These are phyloP conservation scores for Diplosphaera chodatii DNA, from an alignment of 139 green algal genomes.

Conservation along the genomic window DNA sequence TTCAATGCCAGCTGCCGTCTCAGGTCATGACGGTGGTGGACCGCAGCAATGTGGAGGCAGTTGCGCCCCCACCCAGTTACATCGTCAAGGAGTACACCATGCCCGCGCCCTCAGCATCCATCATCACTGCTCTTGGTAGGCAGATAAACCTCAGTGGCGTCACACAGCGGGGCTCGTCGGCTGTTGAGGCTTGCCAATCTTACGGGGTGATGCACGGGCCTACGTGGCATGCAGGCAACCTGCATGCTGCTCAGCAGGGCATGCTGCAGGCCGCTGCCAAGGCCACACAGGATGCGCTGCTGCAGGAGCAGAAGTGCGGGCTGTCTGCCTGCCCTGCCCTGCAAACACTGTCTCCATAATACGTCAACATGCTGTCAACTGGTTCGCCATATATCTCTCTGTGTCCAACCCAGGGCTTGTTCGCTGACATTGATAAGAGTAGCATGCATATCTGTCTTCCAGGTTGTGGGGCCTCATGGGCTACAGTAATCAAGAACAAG, in stretches of 20 bases:
- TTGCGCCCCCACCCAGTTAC: conserved; percentile 11
- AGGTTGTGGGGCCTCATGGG: neutral
- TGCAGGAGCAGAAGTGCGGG: neutral
- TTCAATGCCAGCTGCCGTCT: too few relatives aligned
- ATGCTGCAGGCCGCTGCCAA: neutral
- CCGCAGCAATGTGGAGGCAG: conserved; percentile 14
- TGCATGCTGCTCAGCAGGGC: neutral
- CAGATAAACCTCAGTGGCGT: too few relatives aligned
- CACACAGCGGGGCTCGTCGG: too few relatives aligned
- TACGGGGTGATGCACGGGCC: too few relatives aligned
- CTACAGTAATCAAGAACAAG: neutral
- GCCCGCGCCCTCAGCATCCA: neutral
- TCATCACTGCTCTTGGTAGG: neutral
- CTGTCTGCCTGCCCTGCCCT: too few relatives aligned
- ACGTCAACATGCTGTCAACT: too few relatives aligned
- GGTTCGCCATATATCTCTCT: too few relatives aligned
- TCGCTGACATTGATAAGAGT: too few relatives aligned
- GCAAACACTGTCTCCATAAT: too few relatives aligned
- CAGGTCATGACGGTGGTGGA: conserved; percentile 33
- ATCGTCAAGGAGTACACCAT: conserved; percentile 11
- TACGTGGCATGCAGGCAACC: neutral
- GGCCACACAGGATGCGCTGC: neutral
- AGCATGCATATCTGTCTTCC: neutral
- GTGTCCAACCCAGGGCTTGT: too few relatives aligned
- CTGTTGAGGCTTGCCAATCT: too few relatives aligned